Evolutionary conservation across 2,329 filamentous ascomycete species (phyloP), one percentile per base, ranked within the genome.

Genomic region (Tympanopsis confertula): DNA sequence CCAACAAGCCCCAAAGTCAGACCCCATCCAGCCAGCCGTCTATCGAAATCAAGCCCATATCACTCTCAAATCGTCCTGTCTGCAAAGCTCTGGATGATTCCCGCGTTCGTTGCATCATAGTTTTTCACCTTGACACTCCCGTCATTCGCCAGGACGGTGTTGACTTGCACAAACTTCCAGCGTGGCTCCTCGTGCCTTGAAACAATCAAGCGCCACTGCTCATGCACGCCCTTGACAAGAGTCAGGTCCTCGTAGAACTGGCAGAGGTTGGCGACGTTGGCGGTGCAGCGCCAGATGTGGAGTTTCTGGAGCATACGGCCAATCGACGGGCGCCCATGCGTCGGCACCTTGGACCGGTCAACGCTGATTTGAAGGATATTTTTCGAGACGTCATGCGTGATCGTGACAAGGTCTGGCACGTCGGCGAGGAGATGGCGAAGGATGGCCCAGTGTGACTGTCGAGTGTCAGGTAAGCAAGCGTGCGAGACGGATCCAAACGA

Each of bases 141-240:
- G 10, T 52, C 49, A 0, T 43, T 56, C 0, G 51, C 44, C 1
- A 63, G 29, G 39, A 62, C 62, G 1, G 75, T 81, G 49, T 79
- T 81, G 1, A 72, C 70, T 50, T 81, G 75, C 28, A 77, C 73
- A 54, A 78, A 80, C n/a, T 74, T 63, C 51, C 74, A 66, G 22
- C 69, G 58, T 2, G 74, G 71, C 41, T 68, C 67, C 50, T 73
- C 71, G 47, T 71, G 70, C 35, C 58, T 57, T 39, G 78, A 49
- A 4, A 81, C 73, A 15, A 69, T 67, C 19, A 71, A 62, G 40
- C 75, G 53, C 48, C 76, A 71, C 46, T 62, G 44, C 52, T 74
- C 47, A 58, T 57, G 71, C 35, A 70, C 63, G 18, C 50, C 56
- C 13, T 74, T 65, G 3, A 81, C 75, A 12, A 50, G 52, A 1